phyloP scores from a whole-genome alignment of 805 yeast species.

The Wickerhamomyces subpelliculosus region DNA sequence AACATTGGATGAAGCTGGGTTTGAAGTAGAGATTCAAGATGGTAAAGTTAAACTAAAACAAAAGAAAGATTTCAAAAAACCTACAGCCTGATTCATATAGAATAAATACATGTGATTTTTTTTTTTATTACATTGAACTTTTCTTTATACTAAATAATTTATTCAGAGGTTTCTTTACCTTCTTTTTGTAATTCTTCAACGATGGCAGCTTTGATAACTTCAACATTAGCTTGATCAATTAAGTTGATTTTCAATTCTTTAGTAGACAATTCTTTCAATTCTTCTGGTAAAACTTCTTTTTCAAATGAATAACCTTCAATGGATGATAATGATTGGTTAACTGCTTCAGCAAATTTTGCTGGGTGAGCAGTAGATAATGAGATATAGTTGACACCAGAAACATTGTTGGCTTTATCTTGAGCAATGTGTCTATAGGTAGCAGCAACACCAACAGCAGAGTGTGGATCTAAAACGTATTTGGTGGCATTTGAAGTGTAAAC shows the following conservation, averaged over 20 bases:
- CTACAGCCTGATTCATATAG: background rate
- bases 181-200: constrained; percentile 59
- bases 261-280: constrained; percentile 62
- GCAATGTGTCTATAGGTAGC: constrained; percentile 61
- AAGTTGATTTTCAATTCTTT: constrained; percentile 70
- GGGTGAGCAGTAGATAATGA: constrained; percentile 98
- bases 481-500: constrained; percentile 52
- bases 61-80: constrained; percentile 5
- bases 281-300: constrained; percentile 81
- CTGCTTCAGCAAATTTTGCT: constrained; percentile 96
- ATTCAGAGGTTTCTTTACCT: too few relatives aligned
- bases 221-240: constrained; percentile 66
- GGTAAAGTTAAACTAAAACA: constrained; percentile 60
- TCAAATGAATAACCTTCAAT: constrained; percentile 79
- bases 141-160: too few relatives aligned
- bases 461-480: constrained; percentile 89
- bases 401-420: constrained; percentile 33
- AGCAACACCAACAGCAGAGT: constrained; percentile 89
- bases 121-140: too few relatives aligned
- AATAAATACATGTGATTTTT: too few relatives aligned
- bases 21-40: constrained; percentile 60
- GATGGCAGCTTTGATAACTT: constrained; percentile 68
- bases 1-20: constrained; percentile 64
- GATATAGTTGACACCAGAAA: constrained; percentile 40
- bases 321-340: constrained; percentile 63